A percentile compares a stretch with the other conserved stretches of the same genome.
phyloP scores from a whole-genome alignment of 306 rosid genomes.

The Herpetospermum pedunculosum region DNA sequence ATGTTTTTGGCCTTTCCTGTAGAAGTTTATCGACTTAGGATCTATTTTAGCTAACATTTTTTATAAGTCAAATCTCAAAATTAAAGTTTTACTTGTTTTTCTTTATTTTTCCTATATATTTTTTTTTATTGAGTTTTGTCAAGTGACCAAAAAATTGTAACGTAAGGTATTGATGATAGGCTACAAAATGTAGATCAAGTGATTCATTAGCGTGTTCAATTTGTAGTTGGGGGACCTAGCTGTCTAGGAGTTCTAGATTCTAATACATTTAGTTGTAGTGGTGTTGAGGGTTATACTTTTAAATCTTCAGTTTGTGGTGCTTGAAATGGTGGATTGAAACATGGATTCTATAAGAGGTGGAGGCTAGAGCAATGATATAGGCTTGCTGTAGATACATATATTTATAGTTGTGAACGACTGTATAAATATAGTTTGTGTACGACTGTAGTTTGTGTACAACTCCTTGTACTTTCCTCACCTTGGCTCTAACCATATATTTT shows the following conservation, averaged over 20 bases:
- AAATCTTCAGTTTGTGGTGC: neutral
- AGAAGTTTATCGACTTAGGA: neutral
- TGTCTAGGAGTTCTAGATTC: neutral
- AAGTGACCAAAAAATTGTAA: neutral
- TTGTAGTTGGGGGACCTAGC: neutral
- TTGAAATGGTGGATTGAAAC: neutral
- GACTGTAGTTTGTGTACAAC: too few relatives aligned
- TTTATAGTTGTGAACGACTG: too few relatives aligned
- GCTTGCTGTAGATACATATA: neutral
- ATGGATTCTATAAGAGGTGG: neutral
- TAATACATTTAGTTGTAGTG: neutral
- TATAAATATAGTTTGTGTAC: too few relatives aligned
- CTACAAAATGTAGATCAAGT: neutral
- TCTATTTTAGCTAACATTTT: neutral
- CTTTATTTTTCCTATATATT: too few relatives aligned
- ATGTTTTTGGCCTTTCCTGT: neutral
- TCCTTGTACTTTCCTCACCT: neutral
- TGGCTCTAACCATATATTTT: neutral
- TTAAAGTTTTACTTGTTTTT: neutral
- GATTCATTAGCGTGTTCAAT: neutral
- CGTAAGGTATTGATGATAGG: neutral
- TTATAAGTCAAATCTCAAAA: neutral
- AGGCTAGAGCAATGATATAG: neutral
- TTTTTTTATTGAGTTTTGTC: neutral
- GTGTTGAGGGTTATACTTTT: neutral